Conservation (phyloP, 805 yeast species). For the Pichia rugopelliculosa region DNA sequence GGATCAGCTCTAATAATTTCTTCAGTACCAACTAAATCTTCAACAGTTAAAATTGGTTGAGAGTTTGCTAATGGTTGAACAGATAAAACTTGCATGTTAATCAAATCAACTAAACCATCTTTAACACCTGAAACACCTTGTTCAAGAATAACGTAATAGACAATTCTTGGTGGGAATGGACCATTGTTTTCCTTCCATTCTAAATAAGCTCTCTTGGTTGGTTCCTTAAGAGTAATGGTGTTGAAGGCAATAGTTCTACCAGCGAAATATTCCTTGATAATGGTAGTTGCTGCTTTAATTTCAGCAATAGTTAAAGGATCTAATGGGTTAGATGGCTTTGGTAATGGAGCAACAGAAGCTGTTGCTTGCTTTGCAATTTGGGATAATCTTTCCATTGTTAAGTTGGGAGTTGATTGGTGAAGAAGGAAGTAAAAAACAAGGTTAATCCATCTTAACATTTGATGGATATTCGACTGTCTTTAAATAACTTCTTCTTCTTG, state of each 20-base stretch:
- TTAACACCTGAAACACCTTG: slow-evolving; percentile 53
- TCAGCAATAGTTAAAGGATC: slow-evolving; percentile 65
- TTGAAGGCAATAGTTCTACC: slow-evolving; percentile 48
- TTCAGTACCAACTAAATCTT: slow-evolving; percentile 58
- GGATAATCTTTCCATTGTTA: slow-evolving; percentile 53
- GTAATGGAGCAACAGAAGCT: slow-evolving; percentile 46
- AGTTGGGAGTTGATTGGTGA: background rate
- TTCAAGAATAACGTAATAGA: slow-evolving; percentile 57
- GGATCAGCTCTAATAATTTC: slow-evolving; percentile 63
- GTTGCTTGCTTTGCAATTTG: slow-evolving; percentile 58
- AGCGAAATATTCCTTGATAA: slow-evolving; percentile 42
- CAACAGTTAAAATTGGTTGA: slow-evolving; percentile 70
- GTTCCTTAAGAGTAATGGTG: slow-evolving; percentile 66
- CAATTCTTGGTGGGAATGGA: slow-evolving; percentile 60
- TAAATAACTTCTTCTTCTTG: background rate
- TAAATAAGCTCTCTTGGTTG: slow-evolving; percentile 54
- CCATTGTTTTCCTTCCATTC: slow-evolving; percentile 59
- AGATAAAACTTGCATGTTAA: slow-evolving; percentile 38
- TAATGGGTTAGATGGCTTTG: slow-evolving; percentile 55
- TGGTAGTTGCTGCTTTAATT: slow-evolving; percentile 48
- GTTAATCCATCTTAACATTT: too few species aligned
- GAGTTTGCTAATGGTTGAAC: slow-evolving; percentile 48
- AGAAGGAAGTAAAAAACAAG: too few species aligned
- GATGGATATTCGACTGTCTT: background rate
- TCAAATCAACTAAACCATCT: slow-evolving; percentile 64